Conservation (phyloP, 352 stramenopile species). For the Phytophthora foliorum region DNA sequence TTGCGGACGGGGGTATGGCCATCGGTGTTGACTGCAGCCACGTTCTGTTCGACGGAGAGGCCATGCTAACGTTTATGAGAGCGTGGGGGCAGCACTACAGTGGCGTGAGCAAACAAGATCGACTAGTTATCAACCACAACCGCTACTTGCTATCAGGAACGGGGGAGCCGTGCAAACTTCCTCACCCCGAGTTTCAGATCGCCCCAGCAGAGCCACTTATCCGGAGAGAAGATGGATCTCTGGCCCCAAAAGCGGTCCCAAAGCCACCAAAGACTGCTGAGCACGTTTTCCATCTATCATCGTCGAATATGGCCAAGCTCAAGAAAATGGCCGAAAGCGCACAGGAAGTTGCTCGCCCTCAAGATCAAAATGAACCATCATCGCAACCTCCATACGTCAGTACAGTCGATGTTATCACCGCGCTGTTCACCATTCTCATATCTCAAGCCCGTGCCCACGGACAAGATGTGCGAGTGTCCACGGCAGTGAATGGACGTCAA, state of each 20-base stretch:
- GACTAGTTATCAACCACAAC: constrained; percentile 49
- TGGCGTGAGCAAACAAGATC: constrained; percentile 24
- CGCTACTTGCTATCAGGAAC: constrained; percentile 42
- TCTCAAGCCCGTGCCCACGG: constrained; percentile 55
- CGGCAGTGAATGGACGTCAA: constrained; percentile 53
- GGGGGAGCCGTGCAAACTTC: constrained; percentile 20
- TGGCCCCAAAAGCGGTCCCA: constrained; percentile 22
- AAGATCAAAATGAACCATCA: constrained; percentile 3
- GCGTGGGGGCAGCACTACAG: constrained; percentile 62
- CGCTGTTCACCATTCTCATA: constrained; percentile 60
- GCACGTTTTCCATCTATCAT: constrained; percentile 57
- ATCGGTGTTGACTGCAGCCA: constrained; percentile 59
- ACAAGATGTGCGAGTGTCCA: constrained; percentile 51
- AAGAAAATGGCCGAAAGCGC: constrained; percentile 12
- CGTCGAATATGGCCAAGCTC: constrained; percentile 40
- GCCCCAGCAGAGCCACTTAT: constrained; percentile 24
- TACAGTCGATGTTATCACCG: constrained; percentile 61
- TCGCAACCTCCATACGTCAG: constrained; percentile 45
- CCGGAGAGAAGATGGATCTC: constrained; percentile 28
- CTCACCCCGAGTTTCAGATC: constrained; percentile 54
- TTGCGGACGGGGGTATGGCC: constrained; percentile 56
- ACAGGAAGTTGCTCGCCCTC: neutral
- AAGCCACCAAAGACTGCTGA: constrained; percentile 38
- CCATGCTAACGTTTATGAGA: constrained; percentile 66
- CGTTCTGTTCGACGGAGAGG: constrained; percentile 59